A percentile compares a stretch with the other conserved stretches of the same genome.
Evolutionary conservation across 192 early-diverging fungal species (phyloP).

Genomic region (Podochytrium sp.): DNA sequence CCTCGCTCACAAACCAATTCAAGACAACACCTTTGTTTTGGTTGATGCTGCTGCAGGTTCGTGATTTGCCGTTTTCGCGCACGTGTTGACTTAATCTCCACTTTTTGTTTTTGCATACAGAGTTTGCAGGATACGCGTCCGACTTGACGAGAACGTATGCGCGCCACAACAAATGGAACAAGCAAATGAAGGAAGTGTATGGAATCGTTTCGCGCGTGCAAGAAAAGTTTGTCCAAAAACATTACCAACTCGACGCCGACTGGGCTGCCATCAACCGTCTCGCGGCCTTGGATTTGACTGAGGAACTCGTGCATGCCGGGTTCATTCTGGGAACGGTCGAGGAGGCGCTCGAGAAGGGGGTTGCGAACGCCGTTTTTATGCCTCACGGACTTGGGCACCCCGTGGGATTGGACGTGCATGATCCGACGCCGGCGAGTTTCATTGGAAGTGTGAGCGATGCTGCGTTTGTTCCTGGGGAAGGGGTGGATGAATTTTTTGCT

Average conservation of each 20-base stretch:
- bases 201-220: slow-evolving; percentile 38
- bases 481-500: neutral
- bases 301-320: slow-evolving; percentile 57
- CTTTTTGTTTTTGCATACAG: too few relatives aligned
- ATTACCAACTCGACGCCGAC: slow-evolving; percentile 7
- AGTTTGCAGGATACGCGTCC: slow-evolving; percentile 77
- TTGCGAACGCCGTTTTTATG: slow-evolving; percentile 72
- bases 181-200: slow-evolving; percentile 31
- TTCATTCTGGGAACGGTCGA: slow-evolving; percentile 66
- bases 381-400: slow-evolving; percentile 90
- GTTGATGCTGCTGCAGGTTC: slow-evolving; percentile 90
- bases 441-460: neutral
- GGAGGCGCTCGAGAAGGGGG: slow-evolving; percentile 57
- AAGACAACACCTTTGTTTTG: slow-evolving; percentile 61
- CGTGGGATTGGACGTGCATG: slow-evolving; percentile 85
- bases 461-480: neutral
- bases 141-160: slow-evolving; percentile 85
- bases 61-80: too few relatives aligned
- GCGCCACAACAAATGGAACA: slow-evolving; percentile 14
- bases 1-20: slow-evolving; percentile 28
- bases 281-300: slow-evolving; percentile 11
- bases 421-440: slow-evolving; percentile 57
- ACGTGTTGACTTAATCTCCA: too few relatives aligned
- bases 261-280: slow-evolving; percentile 52
- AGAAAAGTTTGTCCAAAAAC: neutral